Evolutionary conservation across 176 grass and related monocot genomes (phyloP), one percentile per base, ranked within the genome.

Genomic region (Carex littledalei): DNA sequence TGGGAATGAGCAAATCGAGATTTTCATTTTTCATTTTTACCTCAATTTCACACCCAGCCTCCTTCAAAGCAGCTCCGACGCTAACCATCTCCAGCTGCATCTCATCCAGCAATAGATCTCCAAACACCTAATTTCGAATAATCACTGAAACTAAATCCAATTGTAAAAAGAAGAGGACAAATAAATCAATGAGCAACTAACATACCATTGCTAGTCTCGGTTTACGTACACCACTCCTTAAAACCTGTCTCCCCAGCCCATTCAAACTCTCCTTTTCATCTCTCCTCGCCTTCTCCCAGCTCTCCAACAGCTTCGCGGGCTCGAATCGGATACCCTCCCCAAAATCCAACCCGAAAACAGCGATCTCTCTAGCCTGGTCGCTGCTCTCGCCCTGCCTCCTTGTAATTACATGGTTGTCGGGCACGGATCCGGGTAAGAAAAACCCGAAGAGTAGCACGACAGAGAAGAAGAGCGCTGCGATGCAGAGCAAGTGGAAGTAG

Each of bases 51-150:
- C 87, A 99, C 49, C 97, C 93, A 88, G 90, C 90, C 18, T 92
- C 97, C 66, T 92, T 92, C 63, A 99, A 77, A 84, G 87, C 90
- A 45, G 91, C 91, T 29, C 88, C 93, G 20, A 94, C 72, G 79
- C 90, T 99, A 53, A 99, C 78, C 93, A 99, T 96, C 87, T 96
- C 83, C 86, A 96, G 86, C 88, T 96, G 97, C 81, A 95, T 90
- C 74, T 84, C 97, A 68, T 81, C 85, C 62, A 92, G 84, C 50
- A 82, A 87, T 34, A 99, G 90, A 90, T 99, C 87, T 64, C 85
- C 90, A 37, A 95, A 91, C 80, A 95, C 93, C 95, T 98, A 63
- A n/a, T 45, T 37, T 14, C 79, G 29, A 55, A 62, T 54, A 32
- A 64, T 52, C 17, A 85, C 31, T 7, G 22, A 17, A 61, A 67